Evolutionary conservation across 148 eudicot species (phyloP).

Genomic region (Agrostemma githago): DNA sequence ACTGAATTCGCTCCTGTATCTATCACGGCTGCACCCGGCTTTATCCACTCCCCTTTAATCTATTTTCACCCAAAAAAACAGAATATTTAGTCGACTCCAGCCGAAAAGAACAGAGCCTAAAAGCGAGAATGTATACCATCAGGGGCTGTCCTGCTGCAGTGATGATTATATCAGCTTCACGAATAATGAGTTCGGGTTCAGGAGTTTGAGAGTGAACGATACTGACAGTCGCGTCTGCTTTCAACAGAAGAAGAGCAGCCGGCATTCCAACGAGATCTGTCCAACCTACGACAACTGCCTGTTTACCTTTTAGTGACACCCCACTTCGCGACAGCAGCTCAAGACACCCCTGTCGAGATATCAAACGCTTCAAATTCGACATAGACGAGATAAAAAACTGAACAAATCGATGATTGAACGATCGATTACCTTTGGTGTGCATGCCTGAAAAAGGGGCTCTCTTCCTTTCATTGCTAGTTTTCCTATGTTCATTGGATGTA

Average conservation of each 20-base stretch:
- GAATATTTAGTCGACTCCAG: no score
- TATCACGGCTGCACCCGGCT: constrained; percentile 96
- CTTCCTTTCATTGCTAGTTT: constrained; percentile 99
- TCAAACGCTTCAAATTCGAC: not conserved
- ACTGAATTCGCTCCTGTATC: constrained; percentile 95
- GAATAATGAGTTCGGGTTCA: constrained; percentile 64
- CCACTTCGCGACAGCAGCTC: constrained; percentile 53
- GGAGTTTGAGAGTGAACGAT: constrained; percentile 83
- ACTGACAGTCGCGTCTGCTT: constrained; percentile 91
- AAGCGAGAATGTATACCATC: constrained; percentile 49
- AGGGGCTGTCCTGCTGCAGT: constrained; percentile 97
- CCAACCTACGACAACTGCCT: constrained; percentile 94
- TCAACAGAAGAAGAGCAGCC: constrained; percentile 63
- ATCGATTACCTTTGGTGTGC: constrained; percentile 80
- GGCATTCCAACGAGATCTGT: constrained; percentile 95
- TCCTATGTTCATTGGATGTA: constrained; percentile 98
- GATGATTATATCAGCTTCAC: constrained; percentile 89
- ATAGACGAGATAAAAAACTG: not conserved
- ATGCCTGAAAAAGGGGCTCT: constrained; percentile 89
- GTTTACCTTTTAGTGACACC: constrained; percentile 75
- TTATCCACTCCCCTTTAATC: constrained; percentile 95
- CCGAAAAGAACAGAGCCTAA: not conserved
- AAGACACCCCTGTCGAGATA: constrained; percentile 38
- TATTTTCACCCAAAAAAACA: constrained; percentile 21
- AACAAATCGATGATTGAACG: not conserved